Evolutionary conservation across 495 filamentous ascomycete species (phyloP), one percentile per base, ranked within the genome.

Genomic region (Hamigera avellanea): DNA sequence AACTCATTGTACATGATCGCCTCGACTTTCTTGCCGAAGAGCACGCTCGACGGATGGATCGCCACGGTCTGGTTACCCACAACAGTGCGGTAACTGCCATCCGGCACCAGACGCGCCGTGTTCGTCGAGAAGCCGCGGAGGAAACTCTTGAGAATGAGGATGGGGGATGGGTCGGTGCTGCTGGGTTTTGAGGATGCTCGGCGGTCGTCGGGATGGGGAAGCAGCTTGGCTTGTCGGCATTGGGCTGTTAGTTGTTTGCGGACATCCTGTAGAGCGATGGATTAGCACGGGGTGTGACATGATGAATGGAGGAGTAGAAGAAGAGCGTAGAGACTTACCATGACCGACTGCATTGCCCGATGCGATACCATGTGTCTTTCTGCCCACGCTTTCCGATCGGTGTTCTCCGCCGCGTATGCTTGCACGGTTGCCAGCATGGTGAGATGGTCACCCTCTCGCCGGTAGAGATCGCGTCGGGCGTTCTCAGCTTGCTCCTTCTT

Each of bases 1-100:
- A 91, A 87, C 55, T 99, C 88, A 44, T 88, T 74, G 49, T 89
- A 99, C 77, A 96, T 78, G 46, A 99, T 91, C 0, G 86, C 89
- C 66, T 95, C 89, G 38, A 80, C 72, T 58, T 89, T 94, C 59
- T 79, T 75, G 7, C 89, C 85, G 49, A 84, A 84, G 4, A 99
- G 52, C 2, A 83, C 80, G 50, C 85, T 93, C 0, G 77, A 78
- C 0, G 93, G 93, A 52, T 99, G 93, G 17, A 99, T 83, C 0
- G 83, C 76, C 7, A 99, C 85, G 0, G 73, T 75, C 37, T 95
- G 84, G 41, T 86, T 86, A 2, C 86, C 87, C 2, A 83, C 62
- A 0, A 87, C 62, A 0, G 89, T 96, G 26, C 78, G 73, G 42
- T 95, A 98, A 50, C 79, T 84, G 6, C 81, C 78, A 49, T 96